Evolutionary conservation across 2,329 filamentous ascomycete genomes (phyloP), one percentile per base, ranked within the genome.

Genomic region (Aspergillus puulaauensis): DNA sequence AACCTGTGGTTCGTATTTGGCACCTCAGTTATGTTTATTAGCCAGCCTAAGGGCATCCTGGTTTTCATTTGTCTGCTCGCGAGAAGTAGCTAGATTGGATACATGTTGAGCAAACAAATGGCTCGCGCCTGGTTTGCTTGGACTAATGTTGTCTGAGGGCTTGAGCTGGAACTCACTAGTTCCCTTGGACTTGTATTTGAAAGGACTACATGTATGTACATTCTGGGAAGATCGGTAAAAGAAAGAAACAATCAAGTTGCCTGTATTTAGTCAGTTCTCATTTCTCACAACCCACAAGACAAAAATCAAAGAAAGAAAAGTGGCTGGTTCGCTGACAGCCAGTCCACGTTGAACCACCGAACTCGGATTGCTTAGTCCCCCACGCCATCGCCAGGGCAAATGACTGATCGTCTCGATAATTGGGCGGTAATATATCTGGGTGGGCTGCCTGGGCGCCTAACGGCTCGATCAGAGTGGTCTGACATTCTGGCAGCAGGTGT

Each of bases 91-190:
- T 59, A 61, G 55, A 64, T 35, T 31, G 31, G n/a, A 58, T 57
- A 54, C 51, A 56, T 46, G 31, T 43, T 55, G 21, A 19, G 50
- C 46, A 23, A 47, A 48, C 27, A 9, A n/a, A 50, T 37, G 59
- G 59, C 59, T 62, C 61, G 56, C 61, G 61, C 59, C 57, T 47
- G n/a, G 33, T 48, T 60, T 50, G 47, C 49, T 47, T 14, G 41
- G 35, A 35, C 56, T 61, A 57, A 61, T 58, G 41, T 19, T 57
- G 23, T 12, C 24, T 37, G 43, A 31, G n/a, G 46, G 41, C 53
- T 39, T 54, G 54, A 61, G 52, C 60, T 59, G 60, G 60, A 54
- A 47, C 56, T 61, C 43, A 43, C 37, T 12, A 39, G 39, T 48
- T 52, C 23, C 9, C 46, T 55, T 14, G 6, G 37, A 35, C 27